A percentile compares a stretch with the other conserved stretches of the same genome.
These are phyloP conservation scores for Histomonas meleagridis DNA, from an alignment of 208 protist species.

Conservation along the genomic window DNA sequence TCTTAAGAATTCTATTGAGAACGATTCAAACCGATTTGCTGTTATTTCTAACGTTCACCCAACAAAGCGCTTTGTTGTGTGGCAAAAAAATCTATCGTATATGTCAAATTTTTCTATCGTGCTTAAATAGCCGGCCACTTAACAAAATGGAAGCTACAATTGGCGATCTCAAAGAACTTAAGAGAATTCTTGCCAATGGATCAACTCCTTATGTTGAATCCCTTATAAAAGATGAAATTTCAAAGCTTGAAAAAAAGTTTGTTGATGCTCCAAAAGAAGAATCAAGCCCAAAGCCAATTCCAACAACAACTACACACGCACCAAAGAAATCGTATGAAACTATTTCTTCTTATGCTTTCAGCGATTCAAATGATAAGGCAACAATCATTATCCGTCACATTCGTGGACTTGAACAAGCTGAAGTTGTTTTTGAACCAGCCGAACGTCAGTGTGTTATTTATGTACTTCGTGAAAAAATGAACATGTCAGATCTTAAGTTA, in stretches of 20 bases:
- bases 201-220: constrained; percentile 29
- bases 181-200: background rate
- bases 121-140: constrained; percentile 35
- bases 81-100: too few species aligned
- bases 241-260: constrained; percentile 4
- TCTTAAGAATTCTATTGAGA: too few species aligned
- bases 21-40: too few species aligned
- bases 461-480: background rate
- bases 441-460: background rate
- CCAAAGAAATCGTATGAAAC: background rate
- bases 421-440: background rate
- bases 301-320: background rate
- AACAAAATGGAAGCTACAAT: background rate
- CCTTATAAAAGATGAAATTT: background rate
- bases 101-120: too few species aligned
- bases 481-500: background rate
- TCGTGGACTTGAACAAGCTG: background rate
- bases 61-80: too few species aligned
- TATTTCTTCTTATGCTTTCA: background rate
- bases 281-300: background rate
- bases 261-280: background rate
- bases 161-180: background rate
- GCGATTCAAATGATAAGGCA: background rate
- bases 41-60: too few species aligned
- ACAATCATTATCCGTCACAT: background rate